phyloP scores from a whole-genome alignment of 306 rosid genomes.

The Parietaria judaica region DNA sequence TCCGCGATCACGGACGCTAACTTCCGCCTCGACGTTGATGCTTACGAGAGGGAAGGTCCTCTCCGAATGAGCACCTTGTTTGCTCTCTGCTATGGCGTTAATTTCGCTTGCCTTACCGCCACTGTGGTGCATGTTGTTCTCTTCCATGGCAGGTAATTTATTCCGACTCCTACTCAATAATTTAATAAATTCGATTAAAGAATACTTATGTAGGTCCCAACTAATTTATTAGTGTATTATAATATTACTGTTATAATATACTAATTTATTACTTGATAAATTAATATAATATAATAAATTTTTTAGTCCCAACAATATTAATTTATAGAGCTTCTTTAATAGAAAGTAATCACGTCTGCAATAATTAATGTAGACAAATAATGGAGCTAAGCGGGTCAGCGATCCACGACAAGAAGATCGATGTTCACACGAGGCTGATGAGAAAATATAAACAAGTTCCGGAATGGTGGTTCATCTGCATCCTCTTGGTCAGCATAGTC shows the following conservation, averaged over 20 bases:
- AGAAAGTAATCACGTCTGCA: too few relatives aligned
- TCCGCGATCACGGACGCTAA: conserved; percentile 54
- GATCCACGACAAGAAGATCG: conserved; percentile 47
- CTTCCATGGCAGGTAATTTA: conserved; percentile 63
- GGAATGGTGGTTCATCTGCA: conserved; percentile 68
- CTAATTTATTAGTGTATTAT: too few relatives aligned
- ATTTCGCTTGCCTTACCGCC: conserved; percentile 72
- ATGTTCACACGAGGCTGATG: conserved; percentile 83
- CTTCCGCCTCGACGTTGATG: conserved; percentile 52
- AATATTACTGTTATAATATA: too few relatives aligned
- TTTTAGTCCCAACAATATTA: too few relatives aligned
- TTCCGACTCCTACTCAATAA: background rate
- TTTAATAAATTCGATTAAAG: too few relatives aligned
- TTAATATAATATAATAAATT: too few relatives aligned
- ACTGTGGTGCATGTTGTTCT: conserved; percentile 62
- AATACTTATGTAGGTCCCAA: too few relatives aligned
- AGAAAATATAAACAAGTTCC: conserved; percentile 62
- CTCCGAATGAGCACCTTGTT: conserved; percentile 60
- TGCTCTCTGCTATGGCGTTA: conserved; percentile 52
- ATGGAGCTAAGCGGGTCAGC: conserved; percentile 65
- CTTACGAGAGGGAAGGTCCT: conserved; percentile 54
- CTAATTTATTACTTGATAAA: too few relatives aligned
- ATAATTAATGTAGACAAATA: conserved; percentile 43
- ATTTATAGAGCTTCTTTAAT: too few relatives aligned
- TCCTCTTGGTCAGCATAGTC: conserved; percentile 48